Evolutionary conservation across 2,329 filamentous ascomycete genomes (phyloP).

Genomic region (Calonectria hawksworthii): DNA sequence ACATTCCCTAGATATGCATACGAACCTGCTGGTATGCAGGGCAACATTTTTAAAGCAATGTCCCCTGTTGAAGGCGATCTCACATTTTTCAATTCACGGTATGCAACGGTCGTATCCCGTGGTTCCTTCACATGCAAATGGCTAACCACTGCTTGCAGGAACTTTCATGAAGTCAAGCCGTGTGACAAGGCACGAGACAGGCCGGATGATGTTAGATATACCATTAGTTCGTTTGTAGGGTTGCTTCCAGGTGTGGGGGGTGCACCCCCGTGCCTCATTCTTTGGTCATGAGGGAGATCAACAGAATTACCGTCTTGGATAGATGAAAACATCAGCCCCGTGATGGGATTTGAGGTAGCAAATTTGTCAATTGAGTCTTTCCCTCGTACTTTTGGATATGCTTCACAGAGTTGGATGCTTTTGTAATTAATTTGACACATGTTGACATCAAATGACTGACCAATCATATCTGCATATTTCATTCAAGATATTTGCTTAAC

Average conservation of each 20-base stretch:
- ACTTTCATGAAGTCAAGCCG: background rate
- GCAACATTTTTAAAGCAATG: background rate
- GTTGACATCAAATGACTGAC: no score
- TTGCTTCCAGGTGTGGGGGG: background rate
- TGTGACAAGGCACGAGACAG: background rate
- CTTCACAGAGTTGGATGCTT: no score
- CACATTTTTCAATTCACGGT: background rate
- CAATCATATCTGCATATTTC: no score
- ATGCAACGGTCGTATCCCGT: background rate
- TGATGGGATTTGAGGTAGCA: no score
- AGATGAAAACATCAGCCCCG: no score
- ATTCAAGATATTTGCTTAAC: no score
- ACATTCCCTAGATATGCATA: background rate
- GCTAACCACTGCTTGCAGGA: background rate
- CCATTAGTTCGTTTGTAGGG: background rate
- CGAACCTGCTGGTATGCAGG: background rate
- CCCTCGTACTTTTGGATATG: no score
- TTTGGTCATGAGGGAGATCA: background rate
- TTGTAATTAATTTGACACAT: no score
- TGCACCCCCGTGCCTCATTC: background rate
- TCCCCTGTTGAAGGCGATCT: background rate
- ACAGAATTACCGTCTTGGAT: no score
- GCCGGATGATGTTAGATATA: background rate
- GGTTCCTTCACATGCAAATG: background rate
- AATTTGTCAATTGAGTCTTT: no score